phyloP scores from a whole-genome alignment of 73 alveolate species.

The Paramecium sexaurelia region DNA sequence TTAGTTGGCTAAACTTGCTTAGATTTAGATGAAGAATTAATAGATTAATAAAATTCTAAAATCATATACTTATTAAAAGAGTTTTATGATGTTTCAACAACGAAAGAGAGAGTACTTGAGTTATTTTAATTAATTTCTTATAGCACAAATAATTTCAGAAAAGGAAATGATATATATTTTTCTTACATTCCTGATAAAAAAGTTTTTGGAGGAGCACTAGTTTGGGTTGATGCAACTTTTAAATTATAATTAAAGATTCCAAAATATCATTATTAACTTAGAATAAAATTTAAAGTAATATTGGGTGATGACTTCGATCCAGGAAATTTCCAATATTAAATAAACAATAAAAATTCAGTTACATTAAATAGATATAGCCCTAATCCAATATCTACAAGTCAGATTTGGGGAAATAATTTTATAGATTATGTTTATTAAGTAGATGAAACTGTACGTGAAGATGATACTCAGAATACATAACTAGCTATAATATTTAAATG shows the following conservation, averaged over 20 bases:
- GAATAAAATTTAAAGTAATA: background rate
- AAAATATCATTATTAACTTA: background rate
- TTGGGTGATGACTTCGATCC: background rate
- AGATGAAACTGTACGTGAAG: background rate
- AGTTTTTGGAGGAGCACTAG: background rate
- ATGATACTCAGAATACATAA: background rate
- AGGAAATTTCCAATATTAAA: background rate
- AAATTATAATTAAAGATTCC: background rate
- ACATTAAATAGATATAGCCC: background rate
- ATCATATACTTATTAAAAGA: background rate
- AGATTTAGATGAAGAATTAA: background rate
- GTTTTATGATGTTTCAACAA: background rate
- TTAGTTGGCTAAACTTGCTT: background rate
- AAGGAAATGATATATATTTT: background rate
- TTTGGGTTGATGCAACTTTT: background rate
- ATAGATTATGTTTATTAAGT: background rate
- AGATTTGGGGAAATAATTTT: background rate
- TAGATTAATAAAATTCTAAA: background rate
- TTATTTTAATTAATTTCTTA: background rate
- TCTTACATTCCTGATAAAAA: background rate
- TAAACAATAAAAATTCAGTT: background rate
- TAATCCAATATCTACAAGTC: background rate
- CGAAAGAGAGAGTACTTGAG: background rate
- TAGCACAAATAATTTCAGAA: background rate
- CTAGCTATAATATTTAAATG: background rate